Evolutionary conservation across 225 moss, liverwort and hornwort genomes (phyloP).

Genomic region (Marchantia paleacea): DNA sequence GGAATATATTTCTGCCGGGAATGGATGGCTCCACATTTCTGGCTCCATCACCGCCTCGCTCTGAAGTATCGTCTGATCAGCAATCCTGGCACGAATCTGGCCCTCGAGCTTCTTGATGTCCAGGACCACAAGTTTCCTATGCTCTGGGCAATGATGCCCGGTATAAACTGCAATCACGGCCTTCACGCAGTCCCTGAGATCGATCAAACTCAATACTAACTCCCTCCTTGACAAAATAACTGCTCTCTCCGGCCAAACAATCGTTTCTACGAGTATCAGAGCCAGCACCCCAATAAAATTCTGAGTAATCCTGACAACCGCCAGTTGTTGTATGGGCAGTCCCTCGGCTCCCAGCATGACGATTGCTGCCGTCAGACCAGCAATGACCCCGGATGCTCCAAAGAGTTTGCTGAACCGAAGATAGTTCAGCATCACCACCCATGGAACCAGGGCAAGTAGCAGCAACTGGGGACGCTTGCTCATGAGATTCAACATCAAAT

Average conservation of each 20-base stretch:
- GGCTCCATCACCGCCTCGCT: conserved; percentile 32
- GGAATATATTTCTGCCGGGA: conserved; percentile 33
- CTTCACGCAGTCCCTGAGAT: conserved; percentile 33
- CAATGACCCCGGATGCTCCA: conserved; percentile 33
- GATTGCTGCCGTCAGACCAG: conserved; percentile 40
- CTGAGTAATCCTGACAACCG: conserved; percentile 27
- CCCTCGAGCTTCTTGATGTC: conserved; percentile 36
- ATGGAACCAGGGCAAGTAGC: conserved; percentile 28
- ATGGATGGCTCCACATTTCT: conserved; percentile 38
- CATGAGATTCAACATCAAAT: conserved; percentile 23
- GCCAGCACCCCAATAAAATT: conserved; percentile 38
- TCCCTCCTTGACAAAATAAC: conserved; percentile 22
- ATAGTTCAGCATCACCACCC: conserved; percentile 36
- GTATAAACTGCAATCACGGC: conserved; percentile 32
- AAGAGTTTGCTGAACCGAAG: conserved; percentile 29
- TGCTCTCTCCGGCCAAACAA: conserved; percentile 35
- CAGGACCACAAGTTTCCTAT: conserved; percentile 26
- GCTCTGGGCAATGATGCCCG: conserved; percentile 25
- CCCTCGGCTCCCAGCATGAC: conserved; percentile 26
- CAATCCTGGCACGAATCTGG: conserved; percentile 19
- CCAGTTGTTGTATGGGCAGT: conserved; percentile 21
- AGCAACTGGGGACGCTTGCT: conserved; percentile 2
- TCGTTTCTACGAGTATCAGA: conserved; percentile 25
- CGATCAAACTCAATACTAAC: conserved; percentile 29
- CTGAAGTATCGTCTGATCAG: conserved; percentile 20